These are phyloP conservation scores for Halenospora varia DNA, from an alignment of 495 filamentous ascomycete genomes.

Conservation along the genomic window DNA sequence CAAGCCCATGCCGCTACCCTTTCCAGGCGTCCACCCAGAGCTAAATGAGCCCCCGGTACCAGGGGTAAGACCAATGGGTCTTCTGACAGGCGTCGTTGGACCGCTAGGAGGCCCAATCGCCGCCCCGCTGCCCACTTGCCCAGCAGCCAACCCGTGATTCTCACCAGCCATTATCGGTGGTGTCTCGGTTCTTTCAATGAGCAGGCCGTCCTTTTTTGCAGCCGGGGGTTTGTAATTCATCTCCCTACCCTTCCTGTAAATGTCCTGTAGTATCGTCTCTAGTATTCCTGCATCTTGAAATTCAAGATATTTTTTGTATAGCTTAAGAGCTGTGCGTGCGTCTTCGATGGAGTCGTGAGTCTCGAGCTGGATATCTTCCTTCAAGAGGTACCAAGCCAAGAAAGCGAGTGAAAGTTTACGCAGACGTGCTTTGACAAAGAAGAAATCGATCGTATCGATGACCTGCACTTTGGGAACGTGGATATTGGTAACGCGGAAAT, in stretches of 20 bases:
- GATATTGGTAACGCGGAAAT: constrained; percentile 97
- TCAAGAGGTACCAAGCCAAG: constrained; percentile 80
- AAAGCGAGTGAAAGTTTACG: constrained; percentile 85
- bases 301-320: constrained; percentile 89
- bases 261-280: constrained; percentile 71
- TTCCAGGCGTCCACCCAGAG: constrained; percentile 25
- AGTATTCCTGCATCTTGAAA: constrained; percentile 81
- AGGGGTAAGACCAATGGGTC: constrained; percentile 27
- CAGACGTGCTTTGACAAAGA: constrained; percentile 62
- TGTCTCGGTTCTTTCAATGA: constrained; percentile 32
- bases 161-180: constrained; percentile 24
- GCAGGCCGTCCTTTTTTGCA: constrained; percentile 25
- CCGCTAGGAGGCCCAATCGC: constrained; percentile 6
- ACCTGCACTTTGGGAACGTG: constrained; percentile 88
- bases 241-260: constrained; percentile 69
- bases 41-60: constrained; percentile 15
- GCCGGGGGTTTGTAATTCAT: constrained; percentile 69
- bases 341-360: constrained; percentile 95
- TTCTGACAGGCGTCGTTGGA: constrained; percentile 17
- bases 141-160: neutral
- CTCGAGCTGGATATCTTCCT: constrained; percentile 84
- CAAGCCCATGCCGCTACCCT: neutral
- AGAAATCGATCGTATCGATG: constrained; percentile 87
- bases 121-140: neutral
- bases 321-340: constrained; percentile 78